A percentile compares a stretch with the other conserved stretches of the same genome.
Evolutionary conservation across 2,329 filamentous ascomycete genomes (phyloP).

Genomic region (Juglanconis juglandina): DNA sequence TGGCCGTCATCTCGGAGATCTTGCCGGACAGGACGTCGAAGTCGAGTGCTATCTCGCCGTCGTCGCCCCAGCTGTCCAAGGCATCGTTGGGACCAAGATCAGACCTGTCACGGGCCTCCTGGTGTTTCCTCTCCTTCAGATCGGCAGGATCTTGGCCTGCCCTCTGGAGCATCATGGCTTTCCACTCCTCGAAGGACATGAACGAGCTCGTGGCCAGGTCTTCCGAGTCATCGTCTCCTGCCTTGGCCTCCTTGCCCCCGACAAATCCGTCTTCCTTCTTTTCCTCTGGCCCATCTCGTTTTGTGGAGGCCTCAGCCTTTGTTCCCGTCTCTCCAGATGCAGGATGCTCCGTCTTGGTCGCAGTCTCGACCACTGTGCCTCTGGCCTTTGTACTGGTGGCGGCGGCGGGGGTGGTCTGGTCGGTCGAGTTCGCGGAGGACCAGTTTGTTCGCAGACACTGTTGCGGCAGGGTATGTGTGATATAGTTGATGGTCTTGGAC

Average conservation of each 20-base stretch:
- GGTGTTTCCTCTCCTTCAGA: slow-evolving; percentile 59
- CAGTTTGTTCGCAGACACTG: slow-evolving; percentile 69
- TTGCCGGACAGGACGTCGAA: slow-evolving; percentile 49
- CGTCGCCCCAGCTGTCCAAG: slow-evolving; percentile 78
- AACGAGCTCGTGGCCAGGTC: slow-evolving; percentile 67
- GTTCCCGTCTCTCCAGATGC: slow-evolving; percentile 10
- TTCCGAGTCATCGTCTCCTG: slow-evolving; percentile 61
- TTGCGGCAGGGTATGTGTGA: slow-evolving; percentile 73
- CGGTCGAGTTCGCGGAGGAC: slow-evolving; percentile 27
- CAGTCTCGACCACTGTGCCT: slow-evolving; percentile 1
- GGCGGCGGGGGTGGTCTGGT: slow-evolving; percentile 18
- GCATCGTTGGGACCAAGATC: slow-evolving; percentile 59
- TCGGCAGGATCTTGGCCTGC: slow-evolving; percentile 70
- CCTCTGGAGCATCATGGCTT: slow-evolving; percentile 84
- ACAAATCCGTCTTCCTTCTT: slow-evolving; percentile 11
- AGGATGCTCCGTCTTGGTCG: slow-evolving; percentile 6
- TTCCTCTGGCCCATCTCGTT: background rate
- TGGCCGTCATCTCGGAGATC: slow-evolving; percentile 40
- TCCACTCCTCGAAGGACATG: slow-evolving; percentile 98
- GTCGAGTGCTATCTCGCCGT: slow-evolving; percentile 71
- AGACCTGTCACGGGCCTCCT: slow-evolving; percentile 46
- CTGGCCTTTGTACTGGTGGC: slow-evolving; percentile 22
- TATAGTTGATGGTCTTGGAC: slow-evolving; percentile 72
- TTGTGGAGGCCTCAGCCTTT: background rate
- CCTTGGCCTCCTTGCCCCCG: slow-evolving; percentile 20